Conservation (phyloP, 495 filamentous ascomycete genomes). For the Penicillium herquei region DNA sequence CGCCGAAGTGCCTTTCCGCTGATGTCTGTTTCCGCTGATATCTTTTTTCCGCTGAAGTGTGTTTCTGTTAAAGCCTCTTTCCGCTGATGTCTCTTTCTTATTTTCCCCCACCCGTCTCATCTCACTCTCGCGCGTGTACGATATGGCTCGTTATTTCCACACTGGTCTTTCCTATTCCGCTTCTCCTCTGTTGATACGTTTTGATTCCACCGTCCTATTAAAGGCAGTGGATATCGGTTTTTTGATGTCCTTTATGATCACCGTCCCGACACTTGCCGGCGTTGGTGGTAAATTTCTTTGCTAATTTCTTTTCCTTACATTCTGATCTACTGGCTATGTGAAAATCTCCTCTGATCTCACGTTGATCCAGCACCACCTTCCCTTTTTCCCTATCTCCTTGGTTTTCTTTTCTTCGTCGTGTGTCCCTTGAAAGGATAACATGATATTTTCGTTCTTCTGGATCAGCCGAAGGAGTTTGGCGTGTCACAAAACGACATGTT, state of each 20-base stretch:
- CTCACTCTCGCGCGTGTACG: slow-evolving; percentile 16
- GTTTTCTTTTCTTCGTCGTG: neutral
- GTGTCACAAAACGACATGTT: slow-evolving; percentile 13
- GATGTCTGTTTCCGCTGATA: too few relatives aligned
- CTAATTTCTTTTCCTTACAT: slow-evolving; percentile 9
- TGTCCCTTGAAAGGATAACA: too few relatives aligned
- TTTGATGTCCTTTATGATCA: slow-evolving; percentile 24
- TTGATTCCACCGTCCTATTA: neutral
- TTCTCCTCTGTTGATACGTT: slow-evolving; percentile 19
- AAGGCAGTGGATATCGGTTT: neutral
- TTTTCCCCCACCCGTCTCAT: neutral
- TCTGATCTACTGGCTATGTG: neutral
- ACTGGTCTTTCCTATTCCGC: neutral
- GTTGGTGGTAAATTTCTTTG: slow-evolving; percentile 15
- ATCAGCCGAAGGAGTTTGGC: slow-evolving; percentile 18
- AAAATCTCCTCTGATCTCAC: neutral
- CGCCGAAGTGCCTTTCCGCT: slow-evolving; percentile 13
- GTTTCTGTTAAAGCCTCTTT: too few relatives aligned
- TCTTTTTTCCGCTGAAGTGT: too few relatives aligned
- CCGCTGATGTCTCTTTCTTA: slow-evolving; percentile 7
- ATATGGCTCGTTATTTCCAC: slow-evolving; percentile 14
- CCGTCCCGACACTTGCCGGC: slow-evolving; percentile 16
- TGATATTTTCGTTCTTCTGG: slow-evolving; percentile 4
- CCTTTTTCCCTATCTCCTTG: neutral
- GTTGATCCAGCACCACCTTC: neutral